A percentile compares a stretch with the other conserved stretches of the same genome.
phyloP scores from a whole-genome alignment of 306 rosid species.

The Rosa persica region DNA sequence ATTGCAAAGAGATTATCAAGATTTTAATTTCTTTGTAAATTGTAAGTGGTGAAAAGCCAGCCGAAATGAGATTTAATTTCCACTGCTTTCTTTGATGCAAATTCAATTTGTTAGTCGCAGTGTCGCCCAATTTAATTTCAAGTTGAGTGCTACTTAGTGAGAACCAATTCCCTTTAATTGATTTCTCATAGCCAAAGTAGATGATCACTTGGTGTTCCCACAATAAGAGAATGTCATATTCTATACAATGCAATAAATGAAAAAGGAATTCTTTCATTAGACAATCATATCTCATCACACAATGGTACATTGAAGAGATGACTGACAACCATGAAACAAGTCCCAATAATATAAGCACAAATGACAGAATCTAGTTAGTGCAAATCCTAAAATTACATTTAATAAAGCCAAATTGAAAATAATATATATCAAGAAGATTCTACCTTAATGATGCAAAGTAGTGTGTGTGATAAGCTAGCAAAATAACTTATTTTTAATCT shows the following conservation, averaged over 20 bases:
- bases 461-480: too few species aligned
- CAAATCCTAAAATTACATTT: constrained; percentile 1
- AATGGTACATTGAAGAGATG: not conserved
- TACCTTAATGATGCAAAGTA: too few species aligned
- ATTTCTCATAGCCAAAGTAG: not conserved
- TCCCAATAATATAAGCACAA: constrained; percentile 6
- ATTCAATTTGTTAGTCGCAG: too few species aligned
- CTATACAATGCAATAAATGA: too few species aligned
- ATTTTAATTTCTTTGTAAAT: not conserved
- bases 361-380: constrained; percentile 27
- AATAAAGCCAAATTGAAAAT: too few species aligned
- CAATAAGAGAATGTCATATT: too few species aligned
- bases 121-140: too few species aligned
- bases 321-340: not conserved
- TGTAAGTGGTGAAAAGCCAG: not conserved
- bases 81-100: too few species aligned
- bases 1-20: not conserved
- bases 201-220: too few species aligned
- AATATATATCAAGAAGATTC: too few species aligned
- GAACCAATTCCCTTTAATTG: not conserved
- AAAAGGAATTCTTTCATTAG: too few species aligned
- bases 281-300: not conserved
- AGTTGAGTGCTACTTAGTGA: not conserved
- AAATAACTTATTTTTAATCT: too few species aligned
- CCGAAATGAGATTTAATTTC: not conserved